Base-by-base conservation (phyloP, 495 filamentous ascomycete species). In the Sabuloglossum arenarium region DNA sequence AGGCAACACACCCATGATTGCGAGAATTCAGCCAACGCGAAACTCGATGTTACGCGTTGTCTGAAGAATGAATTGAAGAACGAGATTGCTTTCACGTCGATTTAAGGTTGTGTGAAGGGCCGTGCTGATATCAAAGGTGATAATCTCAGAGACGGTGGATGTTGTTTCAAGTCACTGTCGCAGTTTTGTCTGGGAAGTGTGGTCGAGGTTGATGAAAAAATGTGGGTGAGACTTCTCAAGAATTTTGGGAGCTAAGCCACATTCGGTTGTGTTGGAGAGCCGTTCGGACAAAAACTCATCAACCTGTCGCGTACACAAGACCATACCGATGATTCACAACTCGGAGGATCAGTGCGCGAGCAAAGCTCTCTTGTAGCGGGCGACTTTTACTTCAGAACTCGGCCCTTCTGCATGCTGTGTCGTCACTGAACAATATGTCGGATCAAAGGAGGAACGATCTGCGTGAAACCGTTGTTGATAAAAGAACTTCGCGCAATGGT, bases 1-100 rank as follows among this genome's bases (percentile, higher is more conserved):
- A 51, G 47, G 47, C 47, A 51, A 74, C 84, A 69, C 73, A 91
- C 86, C 82, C 86, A 93, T 93, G 81, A 81, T 89, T 88, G 82
- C 79, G 82, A 55, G 77, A 69, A 64, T 45, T 67, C 70, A 62
- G 69, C 67, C 69, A 72, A 69, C 66, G 73, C 70, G 74, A 55
- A 39, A 39, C 53, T 27, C 0, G 53, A 45, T 55, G 53, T 51
- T 27, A 51, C 47, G 47, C 47, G 47, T 30, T 51, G 47, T 51
- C 47, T 51, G 47, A 30, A 19, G 28, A 10, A 28, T 51, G 47
- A 51, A 51, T 51, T 51, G 47, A 29, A 51, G 47, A 30, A 19
- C 25, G 16, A 51, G 16, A 16, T 19, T 30, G 47, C 28, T 10
- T 51, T 51, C 47, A 51, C 24, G 47, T 29, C 47, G 28, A 19